Base-by-base conservation (phyloP, 306 rosid genomes). In the Cucurbita maxima region DNA sequence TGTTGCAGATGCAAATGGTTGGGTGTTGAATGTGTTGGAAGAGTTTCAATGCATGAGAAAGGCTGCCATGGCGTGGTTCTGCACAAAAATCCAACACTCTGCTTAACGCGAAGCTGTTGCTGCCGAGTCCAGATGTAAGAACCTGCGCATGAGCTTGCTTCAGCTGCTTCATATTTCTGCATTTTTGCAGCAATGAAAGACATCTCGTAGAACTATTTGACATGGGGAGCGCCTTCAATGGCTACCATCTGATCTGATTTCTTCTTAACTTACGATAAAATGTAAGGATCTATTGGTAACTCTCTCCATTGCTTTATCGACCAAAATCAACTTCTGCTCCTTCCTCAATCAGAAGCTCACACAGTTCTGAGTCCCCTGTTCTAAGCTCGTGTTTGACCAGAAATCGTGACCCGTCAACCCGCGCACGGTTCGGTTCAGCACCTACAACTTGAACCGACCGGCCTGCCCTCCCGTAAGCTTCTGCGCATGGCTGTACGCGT, bases 91-190 rank as follows among this genome's bases (percentile, higher is more conserved):
- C 85, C 15, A 92, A 53, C 66, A 92, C 7, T 30, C 92, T 80
- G 83, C 96, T 92, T 0, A 88, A 73, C 53, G 92, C 91, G 73
- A 84, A 89, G 80, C 64, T 71, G 51, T 77, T 87, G 45, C 25
- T 70, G 55, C 72, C 76, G 40, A 85, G 92, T 6, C 92, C 92
- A 61, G 75, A 62, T 18, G 86, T 87, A 80, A 87, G 48, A 4
- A 84, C 71, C 78, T 81, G 88, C 5, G 90, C 89, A 78, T 91
- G 93, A 18, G 88, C 91, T 81, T 86, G 96, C 63, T 79, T 84
- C 36, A 91, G 77, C 16, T 89, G 90, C n/a, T 79, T 79, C 88
- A 85, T 75, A 82, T 75, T 86, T 79, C 79, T 85, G 86, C 97
- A 89, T 50, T 85, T 88, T 70, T 83, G 89, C 47, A 87, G 71